Base-by-base conservation (phyloP, 768 basidiomycete genomes). In the Dacryopinax primogenitus region DNA sequence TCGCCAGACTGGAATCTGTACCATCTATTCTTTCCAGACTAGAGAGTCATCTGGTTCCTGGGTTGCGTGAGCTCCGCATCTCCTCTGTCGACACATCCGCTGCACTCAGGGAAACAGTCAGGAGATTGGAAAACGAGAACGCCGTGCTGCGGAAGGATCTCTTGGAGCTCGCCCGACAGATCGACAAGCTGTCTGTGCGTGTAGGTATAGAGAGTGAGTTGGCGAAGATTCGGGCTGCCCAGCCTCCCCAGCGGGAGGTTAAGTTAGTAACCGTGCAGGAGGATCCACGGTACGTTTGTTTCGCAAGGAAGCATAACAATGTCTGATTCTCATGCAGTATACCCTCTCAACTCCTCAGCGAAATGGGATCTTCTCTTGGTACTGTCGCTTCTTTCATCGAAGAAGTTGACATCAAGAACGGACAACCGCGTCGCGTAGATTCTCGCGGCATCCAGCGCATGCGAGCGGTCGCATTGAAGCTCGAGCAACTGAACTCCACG, bases 341-440 rank as follows among this genome's bases (percentile, higher is more conserved):
- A 15, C 51, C 51, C 4, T 58, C 51, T 58, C 51, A 58, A 58
- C 51, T 58, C 51, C 51, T 58, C 26, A 58, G 51, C 51, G 51
- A 58, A 21, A 30, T 58, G 4, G 51, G 51, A 15, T 58, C 51
- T 13, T 58, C 51, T 6, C 51, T 58, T 30, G 51, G 51, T 6
- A 58, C 51, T 3, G 32, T 58, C 30, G 51, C 51, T 3, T 58
- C 51, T 18, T 58, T 58, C 51, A 58, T 58, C 26, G 51, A 58
- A 18, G 51, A 58, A 30, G 51, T 58, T 9, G 51, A 58, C 26
- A 58, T 58, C 26, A 58, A 30, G 51, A 58, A 58, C 51, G 51
- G 51, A 9, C 51, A 58, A 21, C 51, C 51, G 26, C 51, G 51
- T 21, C 51, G 51, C 32, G 51, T 58, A 7, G 51, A 58, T 30